A percentile compares a stretch with the other conserved stretches of the same genome.
Evolutionary conservation across 768 basidiomycete genomes (phyloP).

Genomic region (Cystofilobasidium capitatum): DNA sequence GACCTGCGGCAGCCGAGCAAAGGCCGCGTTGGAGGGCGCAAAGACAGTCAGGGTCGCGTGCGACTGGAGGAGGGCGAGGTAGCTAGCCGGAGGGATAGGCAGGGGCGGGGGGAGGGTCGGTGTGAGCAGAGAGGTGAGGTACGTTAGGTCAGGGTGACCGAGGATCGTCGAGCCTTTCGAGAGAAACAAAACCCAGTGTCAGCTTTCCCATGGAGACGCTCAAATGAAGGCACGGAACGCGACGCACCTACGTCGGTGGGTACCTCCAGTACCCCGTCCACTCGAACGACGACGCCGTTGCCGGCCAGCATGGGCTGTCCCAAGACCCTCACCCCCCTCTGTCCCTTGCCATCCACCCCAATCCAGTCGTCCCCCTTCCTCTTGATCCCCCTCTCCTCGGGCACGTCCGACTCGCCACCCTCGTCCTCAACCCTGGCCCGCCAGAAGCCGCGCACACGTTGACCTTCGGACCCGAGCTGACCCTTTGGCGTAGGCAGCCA

Average conservation of each 20-base stretch:
- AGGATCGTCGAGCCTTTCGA: neutral
- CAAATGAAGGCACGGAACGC: neutral
- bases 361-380: conserved; percentile 12
- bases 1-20: conserved; percentile 61
- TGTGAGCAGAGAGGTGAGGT: conserved; percentile 3
- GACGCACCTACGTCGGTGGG: conserved; percentile 18
- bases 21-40: conserved; percentile 75
- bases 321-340: conserved; percentile 49
- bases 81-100: conserved; percentile 29
- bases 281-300: conserved; percentile 15
- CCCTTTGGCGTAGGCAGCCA: conserved; percentile 75
- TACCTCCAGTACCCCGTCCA: conserved; percentile 16
- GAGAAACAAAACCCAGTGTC: neutral
- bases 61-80: conserved; percentile 30
- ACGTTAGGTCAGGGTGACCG: conserved; percentile 7
- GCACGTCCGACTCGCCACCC: conserved; percentile 26
- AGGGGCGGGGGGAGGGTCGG: conserved; percentile 43
- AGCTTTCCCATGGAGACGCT: neutral
- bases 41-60: conserved; percentile 76
- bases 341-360: conserved; percentile 58
- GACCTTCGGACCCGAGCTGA: conserved; percentile 67
- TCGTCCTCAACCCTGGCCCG: conserved; percentile 42
- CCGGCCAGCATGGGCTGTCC: neutral
- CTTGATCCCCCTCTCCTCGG: conserved; percentile 40
- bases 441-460: conserved; percentile 52